These are phyloP conservation scores for Penicillium parvum DNA, from an alignment of 495 filamentous ascomycete genomes.

Conservation along the genomic window DNA sequence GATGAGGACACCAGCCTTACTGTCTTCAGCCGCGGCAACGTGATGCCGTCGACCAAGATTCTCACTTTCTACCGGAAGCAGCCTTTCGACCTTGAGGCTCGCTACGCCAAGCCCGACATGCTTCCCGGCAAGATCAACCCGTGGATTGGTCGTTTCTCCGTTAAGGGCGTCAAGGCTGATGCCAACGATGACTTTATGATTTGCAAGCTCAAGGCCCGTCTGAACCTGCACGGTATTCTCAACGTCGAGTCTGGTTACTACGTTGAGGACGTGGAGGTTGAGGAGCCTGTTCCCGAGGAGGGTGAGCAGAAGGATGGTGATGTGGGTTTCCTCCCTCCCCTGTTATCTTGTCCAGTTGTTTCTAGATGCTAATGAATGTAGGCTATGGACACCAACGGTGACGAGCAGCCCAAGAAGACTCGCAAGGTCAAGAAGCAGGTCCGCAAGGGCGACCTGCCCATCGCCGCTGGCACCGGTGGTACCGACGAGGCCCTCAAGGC, in stretches of 20 bases:
- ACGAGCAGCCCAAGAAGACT: constrained; percentile 82
- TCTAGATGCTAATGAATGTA: constrained; percentile 32
- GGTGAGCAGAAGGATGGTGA: constrained; percentile 61
- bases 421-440: constrained; percentile 99
- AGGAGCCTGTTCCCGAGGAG: constrained; percentile 77
- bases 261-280: constrained; percentile 96
- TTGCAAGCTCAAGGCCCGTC: constrained; percentile 97
- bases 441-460: constrained; percentile 92
- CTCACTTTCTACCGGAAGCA: constrained; percentile 99
- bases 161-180: constrained; percentile 84
- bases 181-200: constrained; percentile 95
- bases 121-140: constrained; percentile 91
- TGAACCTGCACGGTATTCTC: constrained; percentile 94
- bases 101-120: constrained; percentile 78
- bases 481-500: constrained; percentile 67
- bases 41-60: constrained; percentile 98
- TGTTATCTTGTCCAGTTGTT: not conserved
- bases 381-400: constrained; percentile 88
- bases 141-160: constrained; percentile 94
- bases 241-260: constrained; percentile 98
- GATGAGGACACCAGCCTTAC: constrained; percentile 97
- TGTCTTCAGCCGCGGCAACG: constrained; percentile 96
- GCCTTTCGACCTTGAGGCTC: constrained; percentile 92
- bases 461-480: constrained; percentile 75
- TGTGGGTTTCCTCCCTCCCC: constrained; percentile 49